A percentile compares a stretch with the other conserved stretches of the same genome.
phyloP scores from a whole-genome alignment of 371 early-diverging fungal genomes.

The Mortierella sp. region DNA sequence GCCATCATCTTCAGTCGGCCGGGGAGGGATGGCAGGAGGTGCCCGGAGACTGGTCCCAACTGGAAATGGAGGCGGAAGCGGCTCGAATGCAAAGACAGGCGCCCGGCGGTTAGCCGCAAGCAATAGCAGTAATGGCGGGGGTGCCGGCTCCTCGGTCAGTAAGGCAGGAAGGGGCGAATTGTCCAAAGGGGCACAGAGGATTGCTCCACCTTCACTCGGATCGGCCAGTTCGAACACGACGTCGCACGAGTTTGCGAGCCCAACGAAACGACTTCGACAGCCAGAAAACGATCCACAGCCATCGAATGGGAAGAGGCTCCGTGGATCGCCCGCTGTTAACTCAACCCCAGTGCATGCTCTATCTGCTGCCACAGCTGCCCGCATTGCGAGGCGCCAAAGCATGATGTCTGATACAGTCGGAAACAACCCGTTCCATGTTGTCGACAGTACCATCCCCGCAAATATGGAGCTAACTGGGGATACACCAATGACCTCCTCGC shows the following conservation, averaged over 20 bases:
- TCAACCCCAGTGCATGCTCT: slow-evolving; percentile 5
- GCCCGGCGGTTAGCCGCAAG: slow-evolving; percentile 8
- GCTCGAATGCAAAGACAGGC: slow-evolving; percentile 3
- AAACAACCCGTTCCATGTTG: background rate
- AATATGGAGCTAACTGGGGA: background rate
- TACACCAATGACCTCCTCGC: background rate
- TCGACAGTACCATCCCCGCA: too few relatives aligned
- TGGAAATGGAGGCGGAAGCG: background rate
- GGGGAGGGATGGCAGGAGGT: slow-evolving; percentile 22
- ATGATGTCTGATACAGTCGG: slow-evolving; percentile 5
- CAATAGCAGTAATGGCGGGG: background rate
- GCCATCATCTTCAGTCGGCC: background rate
- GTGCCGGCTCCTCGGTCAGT: background rate
- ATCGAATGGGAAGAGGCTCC: slow-evolving; percentile 6
- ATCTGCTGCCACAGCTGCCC: slow-evolving; percentile 34
- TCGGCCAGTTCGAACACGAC: background rate
- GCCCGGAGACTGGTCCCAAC: slow-evolving; percentile 23
- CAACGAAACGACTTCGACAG: slow-evolving; percentile 22
- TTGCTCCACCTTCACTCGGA: background rate
- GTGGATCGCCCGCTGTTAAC: background rate
- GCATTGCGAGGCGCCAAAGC: slow-evolving; percentile 33
- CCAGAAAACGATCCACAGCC: slow-evolving; percentile 5
- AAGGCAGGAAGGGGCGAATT: slow-evolving; percentile 10
- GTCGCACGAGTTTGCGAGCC: slow-evolving; percentile 15
- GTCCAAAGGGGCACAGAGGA: slow-evolving; percentile 15